phyloP scores from a whole-genome alignment of 1,284 basidiomycete genomes.

The Moesziomyces globuligerus region DNA sequence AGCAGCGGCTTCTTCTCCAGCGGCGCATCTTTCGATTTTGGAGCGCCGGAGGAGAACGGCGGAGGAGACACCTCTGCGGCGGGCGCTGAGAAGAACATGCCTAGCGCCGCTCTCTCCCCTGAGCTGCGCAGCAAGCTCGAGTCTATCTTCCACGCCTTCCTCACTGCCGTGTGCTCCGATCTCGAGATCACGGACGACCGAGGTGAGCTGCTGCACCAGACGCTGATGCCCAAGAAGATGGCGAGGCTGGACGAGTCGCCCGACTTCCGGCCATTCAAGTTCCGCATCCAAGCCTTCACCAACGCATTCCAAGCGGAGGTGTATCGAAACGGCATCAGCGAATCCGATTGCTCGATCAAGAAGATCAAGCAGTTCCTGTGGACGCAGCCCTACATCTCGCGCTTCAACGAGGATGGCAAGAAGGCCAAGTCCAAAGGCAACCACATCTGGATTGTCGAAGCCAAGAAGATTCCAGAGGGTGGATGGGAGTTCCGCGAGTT shows the following conservation, averaged over 20 bases:
- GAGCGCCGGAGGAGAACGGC: constrained; percentile 18
- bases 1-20: constrained; percentile 52
- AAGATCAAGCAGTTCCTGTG: constrained; percentile 92
- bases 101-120: constrained; percentile 26
- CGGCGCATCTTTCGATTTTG: constrained; percentile 46
- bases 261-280: constrained; percentile 98
- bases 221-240: constrained; percentile 81
- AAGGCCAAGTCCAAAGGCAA: constrained; percentile 99
- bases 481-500: constrained; percentile 92
- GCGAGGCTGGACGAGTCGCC: constrained; percentile 75
- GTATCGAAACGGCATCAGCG: constrained; percentile 70
- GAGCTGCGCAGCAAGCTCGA: constrained; percentile 87
- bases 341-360: constrained; percentile 71
- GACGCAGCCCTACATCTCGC: constrained; percentile 88
- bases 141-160: constrained; percentile 87
- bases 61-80: constrained; percentile 21
- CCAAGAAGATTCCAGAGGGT: constrained; percentile 80
- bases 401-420: constrained; percentile 97
- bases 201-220: constrained; percentile 97
- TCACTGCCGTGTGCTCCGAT: constrained; percentile 89
- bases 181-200: constrained; percentile 90
- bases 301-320: constrained; percentile 94
- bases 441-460: constrained; percentile 99
- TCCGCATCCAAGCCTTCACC: constrained; percentile 98
- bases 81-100: constrained; percentile 27